Conservation (phyloP, 2,329 filamentous ascomycete species). For the Verticillium albo-atrum region DNA sequence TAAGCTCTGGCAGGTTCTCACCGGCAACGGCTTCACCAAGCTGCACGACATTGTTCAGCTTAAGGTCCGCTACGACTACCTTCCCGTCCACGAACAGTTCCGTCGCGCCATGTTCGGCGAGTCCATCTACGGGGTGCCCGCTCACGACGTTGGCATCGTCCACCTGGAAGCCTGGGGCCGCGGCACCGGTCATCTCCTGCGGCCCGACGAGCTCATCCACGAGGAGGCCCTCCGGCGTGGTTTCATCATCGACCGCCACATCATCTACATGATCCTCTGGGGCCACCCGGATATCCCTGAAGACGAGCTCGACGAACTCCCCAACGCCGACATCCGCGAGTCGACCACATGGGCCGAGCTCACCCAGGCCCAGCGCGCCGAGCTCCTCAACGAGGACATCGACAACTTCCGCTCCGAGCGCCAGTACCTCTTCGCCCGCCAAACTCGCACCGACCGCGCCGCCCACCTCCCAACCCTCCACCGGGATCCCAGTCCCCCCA, state of each 20-base stretch:
- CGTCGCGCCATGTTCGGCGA: slow-evolving; percentile 12
- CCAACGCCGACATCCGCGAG: background rate
- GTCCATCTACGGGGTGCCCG: slow-evolving; percentile 46
- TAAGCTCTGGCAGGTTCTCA: slow-evolving; percentile 56
- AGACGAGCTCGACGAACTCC: background rate
- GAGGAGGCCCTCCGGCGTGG: slow-evolving; percentile 49
- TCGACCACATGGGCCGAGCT: background rate
- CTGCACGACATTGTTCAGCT: slow-evolving; percentile 49
- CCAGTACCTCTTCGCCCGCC: background rate
- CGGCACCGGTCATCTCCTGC: slow-evolving; percentile 39
- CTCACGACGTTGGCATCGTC: slow-evolving; percentile 44
- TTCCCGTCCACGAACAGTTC: slow-evolving; percentile 19
- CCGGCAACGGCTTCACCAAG: slow-evolving; percentile 46
- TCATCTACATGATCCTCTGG: slow-evolving; percentile 56
- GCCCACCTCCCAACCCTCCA: background rate
- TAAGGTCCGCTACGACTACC: slow-evolving; percentile 54
- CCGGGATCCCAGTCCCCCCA: background rate
- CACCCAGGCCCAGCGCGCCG: background rate
- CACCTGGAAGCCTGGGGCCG: slow-evolving; percentile 54
- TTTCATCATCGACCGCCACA: slow-evolving; percentile 47
- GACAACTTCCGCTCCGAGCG: background rate
- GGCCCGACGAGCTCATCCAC: slow-evolving; percentile 55
- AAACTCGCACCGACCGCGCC: background rate
- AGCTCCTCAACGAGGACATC: background rate
- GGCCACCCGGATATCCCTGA: slow-evolving; percentile 48